These are phyloP conservation scores for Acer campestre DNA, from an alignment of 345 rosid genomes.

Conservation along the genomic window DNA sequence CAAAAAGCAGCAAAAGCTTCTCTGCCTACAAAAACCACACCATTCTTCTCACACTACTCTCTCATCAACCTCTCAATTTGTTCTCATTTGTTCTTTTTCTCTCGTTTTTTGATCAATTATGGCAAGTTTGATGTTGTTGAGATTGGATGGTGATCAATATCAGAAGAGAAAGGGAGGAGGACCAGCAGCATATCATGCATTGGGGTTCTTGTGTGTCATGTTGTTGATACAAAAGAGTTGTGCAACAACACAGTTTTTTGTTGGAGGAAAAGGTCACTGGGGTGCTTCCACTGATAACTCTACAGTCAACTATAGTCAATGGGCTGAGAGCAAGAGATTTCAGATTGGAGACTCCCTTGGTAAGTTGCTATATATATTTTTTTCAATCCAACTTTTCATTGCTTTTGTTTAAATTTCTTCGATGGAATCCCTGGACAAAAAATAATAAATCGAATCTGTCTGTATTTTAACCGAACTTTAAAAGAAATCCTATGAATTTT, in stretches of 20 bases:
- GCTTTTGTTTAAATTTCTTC: no score
- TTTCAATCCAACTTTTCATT: not conserved
- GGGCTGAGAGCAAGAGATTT: constrained; percentile 80
- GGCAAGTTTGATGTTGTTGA: constrained; percentile 32
- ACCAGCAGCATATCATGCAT: constrained; percentile 12
- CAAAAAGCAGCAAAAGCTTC: constrained; percentile 53
- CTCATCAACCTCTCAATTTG: no score
- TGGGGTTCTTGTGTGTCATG: constrained; percentile 46
- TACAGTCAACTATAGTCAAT: constrained; percentile 41
- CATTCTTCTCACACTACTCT: constrained; percentile 22
- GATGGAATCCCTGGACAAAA: no score
- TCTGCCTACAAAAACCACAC: constrained; percentile 61
- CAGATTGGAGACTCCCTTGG: constrained; percentile 78
- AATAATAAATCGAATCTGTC: no score
- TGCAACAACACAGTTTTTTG: constrained; percentile 56
- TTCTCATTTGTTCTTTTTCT: not conserved
- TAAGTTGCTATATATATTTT: constrained; percentile 30
- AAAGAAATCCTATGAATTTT: not conserved
- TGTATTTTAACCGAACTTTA: not conserved
- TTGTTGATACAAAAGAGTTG: constrained; percentile 37
- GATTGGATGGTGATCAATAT: not conserved
- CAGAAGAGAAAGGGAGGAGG: not conserved
- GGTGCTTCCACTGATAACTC: constrained; percentile 40
- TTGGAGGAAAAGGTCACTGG: constrained; percentile 72
- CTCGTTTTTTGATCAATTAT: not conserved